Percentiles rank a stretch among this genome's conserved stretches.
Conservation (phyloP, 2,329 filamentous ascomycete genomes). For the Colletotrichum lupini region DNA sequence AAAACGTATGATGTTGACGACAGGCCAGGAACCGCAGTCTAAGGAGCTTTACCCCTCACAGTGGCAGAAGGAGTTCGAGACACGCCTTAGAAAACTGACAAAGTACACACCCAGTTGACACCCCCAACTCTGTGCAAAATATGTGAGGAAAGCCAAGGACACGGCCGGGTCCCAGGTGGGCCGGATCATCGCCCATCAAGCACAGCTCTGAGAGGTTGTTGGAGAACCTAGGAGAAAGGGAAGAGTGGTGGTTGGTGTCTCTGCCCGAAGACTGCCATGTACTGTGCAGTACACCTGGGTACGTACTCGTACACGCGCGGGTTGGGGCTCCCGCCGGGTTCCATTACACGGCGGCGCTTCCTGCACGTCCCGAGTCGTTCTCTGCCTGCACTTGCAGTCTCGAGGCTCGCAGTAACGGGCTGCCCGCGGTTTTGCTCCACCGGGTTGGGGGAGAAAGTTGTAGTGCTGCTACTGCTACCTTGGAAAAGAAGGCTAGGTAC, state of each 20-base stretch:
- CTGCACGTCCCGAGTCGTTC: background rate
- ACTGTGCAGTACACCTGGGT: background rate
- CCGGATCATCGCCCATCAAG: constrained; percentile 25
- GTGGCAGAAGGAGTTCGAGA: constrained; percentile 28
- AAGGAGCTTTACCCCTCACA: constrained; percentile 34
- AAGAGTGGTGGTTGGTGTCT: background rate
- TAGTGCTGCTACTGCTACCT: background rate
- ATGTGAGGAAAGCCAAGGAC: constrained; percentile 10
- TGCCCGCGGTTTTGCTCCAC: constrained; percentile 20
- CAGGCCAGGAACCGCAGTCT: constrained; percentile 32
- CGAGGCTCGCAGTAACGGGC: background rate
- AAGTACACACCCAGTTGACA: background rate
- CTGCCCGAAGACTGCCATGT: background rate
- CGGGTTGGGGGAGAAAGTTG: constrained; percentile 4
- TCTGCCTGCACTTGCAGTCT: constrained; percentile 7
- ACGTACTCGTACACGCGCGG: background rate
- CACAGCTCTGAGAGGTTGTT: background rate
- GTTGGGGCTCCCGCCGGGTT: background rate
- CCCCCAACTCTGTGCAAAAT: too few species aligned
- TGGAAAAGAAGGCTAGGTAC: constrained; percentile 2
- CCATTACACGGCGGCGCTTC: background rate
- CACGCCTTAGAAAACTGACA: background rate
- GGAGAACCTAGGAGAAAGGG: constrained; percentile 17
- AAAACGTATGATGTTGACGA: constrained; percentile 36
- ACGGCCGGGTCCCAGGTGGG: constrained; percentile 22